Conservation (phyloP, 371 early-diverging fungal species). For the Phascolomyces articulosus region DNA sequence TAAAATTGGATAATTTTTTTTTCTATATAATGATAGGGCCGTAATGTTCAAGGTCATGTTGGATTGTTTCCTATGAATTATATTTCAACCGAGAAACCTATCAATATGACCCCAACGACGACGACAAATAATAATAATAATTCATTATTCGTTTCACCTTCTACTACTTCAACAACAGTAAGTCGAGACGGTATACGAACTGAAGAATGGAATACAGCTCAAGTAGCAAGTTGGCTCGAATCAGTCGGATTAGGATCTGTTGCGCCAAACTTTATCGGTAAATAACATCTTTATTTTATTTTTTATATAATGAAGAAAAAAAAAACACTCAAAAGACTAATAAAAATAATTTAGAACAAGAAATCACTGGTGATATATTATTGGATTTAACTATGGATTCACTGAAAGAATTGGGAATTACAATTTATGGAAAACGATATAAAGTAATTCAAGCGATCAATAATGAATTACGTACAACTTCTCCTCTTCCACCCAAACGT, state of each 20-base stretch:
- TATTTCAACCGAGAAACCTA: conserved; percentile 43
- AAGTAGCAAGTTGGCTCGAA: conserved; percentile 50
- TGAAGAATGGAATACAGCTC: conserved; percentile 43
- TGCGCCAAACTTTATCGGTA: conserved; percentile 64
- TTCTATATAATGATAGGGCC: too few relatives aligned
- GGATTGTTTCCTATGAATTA: conserved; percentile 84
- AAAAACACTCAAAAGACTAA: background rate
- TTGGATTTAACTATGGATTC: conserved; percentile 64
- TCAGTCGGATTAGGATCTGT: conserved; percentile 61
- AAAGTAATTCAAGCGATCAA: conserved; percentile 72
- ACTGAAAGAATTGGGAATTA: conserved; percentile 72
- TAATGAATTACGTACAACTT: conserved; percentile 26
- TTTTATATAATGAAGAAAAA: background rate
- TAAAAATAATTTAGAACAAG: conserved; percentile 49
- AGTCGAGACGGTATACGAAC: conserved; percentile 13
- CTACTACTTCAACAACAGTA: conserved; percentile 16
- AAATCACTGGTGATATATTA: conserved; percentile 74
- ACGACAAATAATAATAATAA: conserved; percentile 26
- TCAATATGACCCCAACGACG: conserved; percentile 13
- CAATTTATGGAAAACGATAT: conserved; percentile 70
- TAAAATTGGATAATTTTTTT: conserved; percentile 1
- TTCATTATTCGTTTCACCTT: conserved; percentile 18
- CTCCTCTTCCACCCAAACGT: conserved; percentile 10
- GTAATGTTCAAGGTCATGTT: conserved; percentile 63
- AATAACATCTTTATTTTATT: background rate